Base-by-base conservation (phyloP, 441 rosid species). In the Euphorbia corollata region DNA sequence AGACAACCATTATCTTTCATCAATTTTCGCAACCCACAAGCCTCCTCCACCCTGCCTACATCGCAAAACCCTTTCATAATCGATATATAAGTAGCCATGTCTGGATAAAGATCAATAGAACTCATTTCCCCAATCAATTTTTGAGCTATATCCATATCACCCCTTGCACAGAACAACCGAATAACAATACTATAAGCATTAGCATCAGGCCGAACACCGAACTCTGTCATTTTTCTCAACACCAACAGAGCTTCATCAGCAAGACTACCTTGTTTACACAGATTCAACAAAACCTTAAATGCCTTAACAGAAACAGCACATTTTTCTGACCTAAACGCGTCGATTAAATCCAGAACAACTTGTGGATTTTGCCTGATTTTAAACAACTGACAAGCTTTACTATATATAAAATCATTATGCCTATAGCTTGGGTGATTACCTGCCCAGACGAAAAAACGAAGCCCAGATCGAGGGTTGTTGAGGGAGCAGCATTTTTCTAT, bases 361-460 rank as follows among this genome's bases (percentile, higher is more conserved):
- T 47, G 34, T 0, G 96, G 94, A 75, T 80, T 83, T 65, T 63
- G 71, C 67, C 75, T 81, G 74, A 92, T 80, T 38, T 74, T 72
- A 59, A 86, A 80, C 69, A 86, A 70, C 3, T 79, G 76, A 73
- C 94, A 88, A 72, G 89, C 97, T 77, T 80, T 82, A 38, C 74
- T 45, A 59, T 87, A 88, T 84, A 81, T 78, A 62, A 75, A 86
- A 19, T 81, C 69, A 71, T 86, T 84, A 77, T 88, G 96, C 77
- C 90, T 80, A 55, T 82, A 86, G 47, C 72, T 74, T 0, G 90
- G 75, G 56, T 85, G 97, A 16, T 73, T 79, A 74, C 91, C 97
- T 41, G 91, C 86, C 98, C 92, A 88, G 13, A 92, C 50, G 58
- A 90, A 90, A 70, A 92, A 92, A 61, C 92, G 76, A 56, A 92